phyloP scores from a whole-genome alignment of 495 filamentous ascomycete species.

The Lepraria neglecta region DNA sequence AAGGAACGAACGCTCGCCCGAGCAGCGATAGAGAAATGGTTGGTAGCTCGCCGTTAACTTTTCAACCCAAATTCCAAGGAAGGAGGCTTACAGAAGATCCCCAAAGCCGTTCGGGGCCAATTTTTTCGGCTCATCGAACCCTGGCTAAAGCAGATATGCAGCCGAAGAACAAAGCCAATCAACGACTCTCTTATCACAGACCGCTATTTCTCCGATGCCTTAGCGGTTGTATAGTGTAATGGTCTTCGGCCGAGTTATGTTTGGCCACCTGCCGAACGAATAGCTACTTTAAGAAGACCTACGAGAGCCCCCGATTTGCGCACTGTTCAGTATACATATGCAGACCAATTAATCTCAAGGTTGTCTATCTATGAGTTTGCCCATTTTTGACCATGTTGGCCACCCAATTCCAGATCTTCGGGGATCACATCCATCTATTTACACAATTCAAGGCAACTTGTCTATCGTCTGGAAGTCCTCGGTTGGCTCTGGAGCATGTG shows the following conservation, averaged over 20 bases:
- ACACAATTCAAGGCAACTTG: too few species aligned
- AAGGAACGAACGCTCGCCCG: not conserved
- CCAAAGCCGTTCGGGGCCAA: not conserved
- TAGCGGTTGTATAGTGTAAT: not conserved
- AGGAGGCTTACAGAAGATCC: not conserved
- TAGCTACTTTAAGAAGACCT: not conserved
- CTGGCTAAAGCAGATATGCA: not conserved
- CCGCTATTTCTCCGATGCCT: not conserved
- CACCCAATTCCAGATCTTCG: too few species aligned
- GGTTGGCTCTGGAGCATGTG: too few species aligned
- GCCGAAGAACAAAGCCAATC: conserved; percentile 6
- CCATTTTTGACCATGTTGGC: too few species aligned
- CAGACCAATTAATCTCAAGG: too few species aligned
- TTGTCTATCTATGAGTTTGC: too few species aligned
- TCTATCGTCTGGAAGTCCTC: too few species aligned
- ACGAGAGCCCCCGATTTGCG: too few species aligned
- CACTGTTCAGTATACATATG: too few species aligned
- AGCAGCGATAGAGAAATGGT: not conserved
- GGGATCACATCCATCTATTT: too few species aligned
- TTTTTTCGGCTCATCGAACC: not conserved
- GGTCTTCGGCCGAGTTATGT: not conserved
- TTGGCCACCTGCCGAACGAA: not conserved
- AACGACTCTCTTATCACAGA: not conserved
- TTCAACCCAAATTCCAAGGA: not conserved
- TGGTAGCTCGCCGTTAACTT: not conserved